Evolutionary conservation across 2,329 filamentous ascomycete genomes (phyloP).

Genomic region (Arthrinium puccinioides): DNA sequence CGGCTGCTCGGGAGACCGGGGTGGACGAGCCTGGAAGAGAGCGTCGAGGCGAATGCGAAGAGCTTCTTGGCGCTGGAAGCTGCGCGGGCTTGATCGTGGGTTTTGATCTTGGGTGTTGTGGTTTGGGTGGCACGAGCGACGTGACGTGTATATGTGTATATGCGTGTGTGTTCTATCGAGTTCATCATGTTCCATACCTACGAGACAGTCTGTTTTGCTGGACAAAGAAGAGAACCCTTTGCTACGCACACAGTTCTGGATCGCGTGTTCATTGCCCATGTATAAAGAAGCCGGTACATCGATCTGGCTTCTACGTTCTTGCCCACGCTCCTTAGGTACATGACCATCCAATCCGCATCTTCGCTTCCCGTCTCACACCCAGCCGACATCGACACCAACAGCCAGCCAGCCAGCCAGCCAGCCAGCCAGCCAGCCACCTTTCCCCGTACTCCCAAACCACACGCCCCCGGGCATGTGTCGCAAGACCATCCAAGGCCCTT

Average conservation of each 20-base stretch:
- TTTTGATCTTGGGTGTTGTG: no score
- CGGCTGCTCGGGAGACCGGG: constrained; percentile 9
- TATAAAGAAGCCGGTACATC: no score
- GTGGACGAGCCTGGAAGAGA: constrained; percentile 15
- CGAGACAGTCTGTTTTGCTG: background rate
- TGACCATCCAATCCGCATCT: no score
- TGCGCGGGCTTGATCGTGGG: background rate
- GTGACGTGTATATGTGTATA: background rate
- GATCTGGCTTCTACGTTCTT: no score
- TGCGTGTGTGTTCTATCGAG: background rate
- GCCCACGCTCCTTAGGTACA: no score
- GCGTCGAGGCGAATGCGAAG: constrained; percentile 13
- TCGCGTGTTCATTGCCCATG: no score
- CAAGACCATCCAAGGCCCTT: constrained; percentile 8
- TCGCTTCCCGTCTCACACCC: no score
- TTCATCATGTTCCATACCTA: background rate
- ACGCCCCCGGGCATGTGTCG: constrained; percentile 3
- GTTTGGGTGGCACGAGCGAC: background rate
- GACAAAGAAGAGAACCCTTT: background rate
- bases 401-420: no score
- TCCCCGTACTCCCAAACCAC: background rate
- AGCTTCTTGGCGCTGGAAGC: constrained; percentile 8
- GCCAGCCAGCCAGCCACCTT: background rate
- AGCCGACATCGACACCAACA: no score
- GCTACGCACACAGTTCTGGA: no score